Conservation (phyloP, 2,329 filamentous ascomycete genomes). For the Pseudopyricularia cyperi region DNA sequence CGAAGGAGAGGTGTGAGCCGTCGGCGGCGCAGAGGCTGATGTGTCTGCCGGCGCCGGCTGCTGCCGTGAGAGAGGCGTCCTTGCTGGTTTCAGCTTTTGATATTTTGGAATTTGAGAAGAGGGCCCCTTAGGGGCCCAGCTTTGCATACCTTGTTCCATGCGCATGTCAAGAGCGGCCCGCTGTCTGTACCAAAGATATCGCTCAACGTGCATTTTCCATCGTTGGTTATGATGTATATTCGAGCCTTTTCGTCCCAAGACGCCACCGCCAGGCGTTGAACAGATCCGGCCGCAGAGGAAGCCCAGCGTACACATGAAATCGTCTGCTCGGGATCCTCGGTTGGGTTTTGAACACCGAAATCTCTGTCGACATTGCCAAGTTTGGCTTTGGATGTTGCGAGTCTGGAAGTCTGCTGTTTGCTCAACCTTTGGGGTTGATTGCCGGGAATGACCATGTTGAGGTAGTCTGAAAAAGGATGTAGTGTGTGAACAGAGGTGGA, state of each 20-base stretch:
- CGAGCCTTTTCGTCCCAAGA: neutral
- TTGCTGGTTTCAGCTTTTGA: constrained; percentile 5
- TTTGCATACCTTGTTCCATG: neutral
- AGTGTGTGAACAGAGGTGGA: too few species aligned
- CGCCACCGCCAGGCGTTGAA: neutral
- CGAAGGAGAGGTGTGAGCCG: constrained; percentile 14
- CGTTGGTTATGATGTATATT: neutral
- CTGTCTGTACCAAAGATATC: neutral
- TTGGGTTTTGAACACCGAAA: neutral
- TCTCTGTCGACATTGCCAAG: neutral
- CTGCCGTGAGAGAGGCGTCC: constrained; percentile 19
- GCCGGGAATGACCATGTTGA: too few species aligned
- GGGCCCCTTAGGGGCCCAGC: neutral
- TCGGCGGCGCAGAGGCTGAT: constrained; percentile 16
- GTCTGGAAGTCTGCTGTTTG: neutral
- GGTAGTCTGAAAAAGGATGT: too few species aligned
- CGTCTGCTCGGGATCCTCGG: neutral
- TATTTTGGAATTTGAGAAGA: neutral
- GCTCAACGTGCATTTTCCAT: neutral
- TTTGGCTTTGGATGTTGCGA: neutral
- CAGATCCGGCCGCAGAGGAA: neutral
- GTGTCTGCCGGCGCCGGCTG: constrained; percentile 18
- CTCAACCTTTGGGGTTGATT: too few species aligned
- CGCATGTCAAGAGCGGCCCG: neutral
- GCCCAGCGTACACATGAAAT: neutral